These are phyloP conservation scores for Termitomyces sp. DNA, from an alignment of 768 basidiomycete species.

Conservation along the genomic window DNA sequence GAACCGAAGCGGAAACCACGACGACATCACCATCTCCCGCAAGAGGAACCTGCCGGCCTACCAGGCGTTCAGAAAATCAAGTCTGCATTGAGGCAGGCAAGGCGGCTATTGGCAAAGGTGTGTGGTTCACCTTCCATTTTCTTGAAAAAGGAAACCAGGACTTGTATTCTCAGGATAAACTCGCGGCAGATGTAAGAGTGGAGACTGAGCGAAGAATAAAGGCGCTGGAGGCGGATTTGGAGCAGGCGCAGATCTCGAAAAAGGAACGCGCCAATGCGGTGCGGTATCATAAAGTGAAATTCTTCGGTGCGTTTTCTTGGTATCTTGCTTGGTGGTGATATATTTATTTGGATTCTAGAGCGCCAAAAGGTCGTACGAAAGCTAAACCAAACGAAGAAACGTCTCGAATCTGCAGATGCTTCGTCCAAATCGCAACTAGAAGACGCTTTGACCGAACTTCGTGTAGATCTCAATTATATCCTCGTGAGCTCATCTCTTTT, in stretches of 20 bases:
- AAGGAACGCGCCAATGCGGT: constrained; percentile 74
- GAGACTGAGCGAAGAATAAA: constrained; percentile 78
- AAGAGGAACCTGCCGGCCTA: constrained; percentile 30
- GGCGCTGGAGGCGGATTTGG: constrained; percentile 72
- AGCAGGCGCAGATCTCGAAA: constrained; percentile 55
- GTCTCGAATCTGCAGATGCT: constrained; percentile 35
- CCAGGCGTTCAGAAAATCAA: constrained; percentile 89
- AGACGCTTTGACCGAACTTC: constrained; percentile 52
- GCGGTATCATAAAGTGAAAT: constrained; percentile 89
- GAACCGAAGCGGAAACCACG: constrained; percentile 26
- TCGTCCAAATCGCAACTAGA: constrained; percentile 43
- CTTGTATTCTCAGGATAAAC: constrained; percentile 50
- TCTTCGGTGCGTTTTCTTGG: constrained; percentile 69
- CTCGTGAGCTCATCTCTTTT: constrained; percentile 44
- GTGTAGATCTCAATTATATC: constrained; percentile 92
- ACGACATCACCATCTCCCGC: constrained; percentile 20
- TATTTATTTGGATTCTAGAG: constrained; percentile 43
- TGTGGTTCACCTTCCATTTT: constrained; percentile 5
- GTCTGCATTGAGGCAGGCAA: constrained; percentile 78
- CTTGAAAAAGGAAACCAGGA: not conserved
- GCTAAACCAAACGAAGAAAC: constrained; percentile 66
- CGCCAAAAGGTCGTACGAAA: constrained; percentile 83
- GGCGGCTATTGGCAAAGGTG: constrained; percentile 79
- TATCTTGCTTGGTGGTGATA: not conserved
- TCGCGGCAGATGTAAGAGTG: constrained; percentile 83